Base-by-base conservation (phyloP, 2,329 filamentous ascomycete species). In the Curvularia spicifera region DNA sequence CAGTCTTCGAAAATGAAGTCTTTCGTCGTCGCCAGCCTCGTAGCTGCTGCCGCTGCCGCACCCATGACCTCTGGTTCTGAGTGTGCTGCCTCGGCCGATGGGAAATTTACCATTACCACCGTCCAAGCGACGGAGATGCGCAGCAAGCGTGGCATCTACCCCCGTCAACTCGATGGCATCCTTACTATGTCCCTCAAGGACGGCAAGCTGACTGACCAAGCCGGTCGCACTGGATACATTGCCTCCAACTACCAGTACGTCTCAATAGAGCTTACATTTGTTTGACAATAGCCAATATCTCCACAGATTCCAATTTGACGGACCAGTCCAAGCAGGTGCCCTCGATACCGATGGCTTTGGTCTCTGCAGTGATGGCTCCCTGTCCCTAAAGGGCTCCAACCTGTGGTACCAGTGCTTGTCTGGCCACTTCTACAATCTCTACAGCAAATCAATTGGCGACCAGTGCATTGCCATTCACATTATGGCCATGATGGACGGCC, bases 341-440 rank as follows among this genome's bases (percentile, higher is more conserved):
- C 82, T 91, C 69, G 88, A 86, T 80, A 91, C 88, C 15, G 80
- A 83, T 28, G 91, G 92, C 26, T 96, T 90, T 80, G 89, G 89
- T 10, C 78, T 87, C 55, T 94, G 91, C 76, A 70, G 74, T 60
- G 90, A 92, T 76, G 84, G 84, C 66, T 83, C 85, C 5, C 79
- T 96, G 18, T 90, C 90, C 1, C 82, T 94, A 3, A 47, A 44
- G 35, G 81, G 80, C 51, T 85, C 84, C 6, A 85, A 86, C 31
- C 81, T 87, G 67, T 95, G 90, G 80, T 93, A 89, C 78, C 84
- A 90, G 74, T 96, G 92, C 78, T 77, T 83, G 57, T 90, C 87
- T 18, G 91, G 91, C 28, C 77, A 79, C 73, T 94, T 95, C 79
- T 92, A 88, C 83, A 96, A 96, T 81, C 81, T 96, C 26, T 96